These are phyloP conservation scores for Saccharomycopsis sp. DNA, from an alignment of 805 yeast genomes.

Conservation along the genomic window DNA sequence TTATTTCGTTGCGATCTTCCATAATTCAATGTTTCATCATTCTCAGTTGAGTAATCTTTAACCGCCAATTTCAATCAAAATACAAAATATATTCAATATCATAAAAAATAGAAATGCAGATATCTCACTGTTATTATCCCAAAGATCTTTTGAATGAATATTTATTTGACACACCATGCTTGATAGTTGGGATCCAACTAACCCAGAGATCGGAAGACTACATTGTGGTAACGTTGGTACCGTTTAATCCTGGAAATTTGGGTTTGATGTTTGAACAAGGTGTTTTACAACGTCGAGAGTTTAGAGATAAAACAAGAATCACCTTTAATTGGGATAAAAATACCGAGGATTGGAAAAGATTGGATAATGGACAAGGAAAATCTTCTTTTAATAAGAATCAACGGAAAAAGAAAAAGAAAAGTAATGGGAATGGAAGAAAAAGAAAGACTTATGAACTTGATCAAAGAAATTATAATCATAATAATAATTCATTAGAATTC, in stretches of 20 bases:
- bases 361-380: not conserved
- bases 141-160: slow-evolving; percentile 12
- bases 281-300: not conserved
- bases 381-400: not conserved
- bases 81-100: too few species aligned
- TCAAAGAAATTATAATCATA: too few species aligned
- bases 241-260: slow-evolving; percentile 14
- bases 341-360: not conserved
- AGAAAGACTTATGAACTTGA: too few species aligned
- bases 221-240: slow-evolving; percentile 14
- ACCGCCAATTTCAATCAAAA: too few species aligned
- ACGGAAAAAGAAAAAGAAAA: not conserved
- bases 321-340: not conserved
- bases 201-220: slow-evolving; percentile 9
- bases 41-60: too few species aligned
- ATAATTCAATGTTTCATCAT: too few species aligned
- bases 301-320: not conserved
- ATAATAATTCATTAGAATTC: not conserved
- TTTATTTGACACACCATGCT: slow-evolving; percentile 14
- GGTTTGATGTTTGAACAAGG: slow-evolving; percentile 2
- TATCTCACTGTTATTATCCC: slow-evolving; percentile 17
- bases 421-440: not conserved
- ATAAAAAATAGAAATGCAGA: too few species aligned
- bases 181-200: slow-evolving; percentile 14
- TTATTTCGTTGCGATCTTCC: too few species aligned